phyloP scores from a whole-genome alignment of 2,329 filamentous ascomycete species.

The Herpotrichia juniperi region DNA sequence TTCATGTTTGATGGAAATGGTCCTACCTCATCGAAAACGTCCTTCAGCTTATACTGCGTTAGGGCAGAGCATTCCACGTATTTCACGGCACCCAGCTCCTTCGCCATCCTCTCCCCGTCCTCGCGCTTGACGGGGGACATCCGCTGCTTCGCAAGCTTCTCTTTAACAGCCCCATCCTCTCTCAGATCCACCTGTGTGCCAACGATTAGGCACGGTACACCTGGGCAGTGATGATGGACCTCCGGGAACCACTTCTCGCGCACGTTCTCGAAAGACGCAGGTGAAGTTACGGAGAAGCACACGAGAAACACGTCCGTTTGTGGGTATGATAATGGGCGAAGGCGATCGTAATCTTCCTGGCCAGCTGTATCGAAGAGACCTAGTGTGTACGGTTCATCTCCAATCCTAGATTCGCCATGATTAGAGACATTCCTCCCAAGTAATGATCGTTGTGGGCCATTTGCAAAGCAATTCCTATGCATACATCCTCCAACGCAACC shows the following conservation, averaged over 20 bases:
- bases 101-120: slow-evolving; percentile 95
- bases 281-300: slow-evolving; percentile 97
- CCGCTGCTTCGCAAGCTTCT: slow-evolving; percentile 94
- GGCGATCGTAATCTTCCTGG: slow-evolving; percentile 98
- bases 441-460: not conserved
- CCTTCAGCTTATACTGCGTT: slow-evolving; percentile 98
- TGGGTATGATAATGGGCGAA: slow-evolving; percentile 94
- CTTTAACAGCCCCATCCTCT: slow-evolving; percentile 83
- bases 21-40: slow-evolving; percentile 96
- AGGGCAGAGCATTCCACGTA: slow-evolving; percentile 98
- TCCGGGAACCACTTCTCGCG: slow-evolving; percentile 99
- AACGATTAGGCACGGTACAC: slow-evolving; percentile 96
- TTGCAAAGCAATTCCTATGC: not conserved
- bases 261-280: slow-evolving; percentile 98
- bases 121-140: slow-evolving; percentile 92
- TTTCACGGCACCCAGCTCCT: slow-evolving; percentile 96
- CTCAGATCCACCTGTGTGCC: slow-evolving; percentile 97
- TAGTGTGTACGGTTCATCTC: slow-evolving; percentile 96
- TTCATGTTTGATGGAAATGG: not conserved
- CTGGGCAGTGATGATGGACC: slow-evolving; percentile 97
- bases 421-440: slow-evolving; percentile 22
- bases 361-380: slow-evolving; percentile 98
- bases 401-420: slow-evolving; percentile 73
- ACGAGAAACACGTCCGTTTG: slow-evolving; percentile 99
- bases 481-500: not conserved